phyloP scores from a whole-genome alignment of 345 rosid genomes.

The Euphorbia pulcherrima region DNA sequence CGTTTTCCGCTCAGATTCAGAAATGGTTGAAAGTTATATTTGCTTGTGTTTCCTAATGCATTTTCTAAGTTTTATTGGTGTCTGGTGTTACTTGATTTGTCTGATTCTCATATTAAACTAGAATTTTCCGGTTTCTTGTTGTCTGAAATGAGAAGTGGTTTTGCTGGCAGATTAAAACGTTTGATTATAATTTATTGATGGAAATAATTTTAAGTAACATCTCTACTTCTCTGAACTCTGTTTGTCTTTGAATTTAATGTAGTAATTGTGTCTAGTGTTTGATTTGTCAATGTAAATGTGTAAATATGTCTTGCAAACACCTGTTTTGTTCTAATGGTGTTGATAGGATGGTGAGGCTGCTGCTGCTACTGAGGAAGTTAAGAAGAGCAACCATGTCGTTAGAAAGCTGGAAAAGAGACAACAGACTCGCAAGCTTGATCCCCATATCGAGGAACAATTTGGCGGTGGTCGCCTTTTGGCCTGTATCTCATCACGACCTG shows the following conservation, averaged over 20 bases:
- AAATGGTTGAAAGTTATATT: background rate
- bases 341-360: constrained; percentile 25
- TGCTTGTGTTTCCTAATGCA: background rate
- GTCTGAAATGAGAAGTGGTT: background rate
- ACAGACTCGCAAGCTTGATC: constrained; percentile 24
- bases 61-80: background rate
- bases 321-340: background rate
- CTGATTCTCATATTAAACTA: background rate
- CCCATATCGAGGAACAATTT: constrained; percentile 29
- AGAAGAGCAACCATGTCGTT: constrained; percentile 25
- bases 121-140: background rate
- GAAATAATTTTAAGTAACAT: background rate
- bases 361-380: constrained; percentile 19
- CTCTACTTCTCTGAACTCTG: background rate
- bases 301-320: background rate
- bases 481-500: constrained; percentile 29
- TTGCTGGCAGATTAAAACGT: background rate
- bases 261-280: background rate
- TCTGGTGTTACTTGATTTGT: background rate
- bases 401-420: constrained; percentile 30
- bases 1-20: background rate
- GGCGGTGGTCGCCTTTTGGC: constrained; percentile 22
- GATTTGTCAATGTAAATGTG: background rate
- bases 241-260: background rate
- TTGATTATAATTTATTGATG: background rate